Conservation (phyloP, 2,329 filamentous ascomycete species). For the Hypoxylon sp. region DNA sequence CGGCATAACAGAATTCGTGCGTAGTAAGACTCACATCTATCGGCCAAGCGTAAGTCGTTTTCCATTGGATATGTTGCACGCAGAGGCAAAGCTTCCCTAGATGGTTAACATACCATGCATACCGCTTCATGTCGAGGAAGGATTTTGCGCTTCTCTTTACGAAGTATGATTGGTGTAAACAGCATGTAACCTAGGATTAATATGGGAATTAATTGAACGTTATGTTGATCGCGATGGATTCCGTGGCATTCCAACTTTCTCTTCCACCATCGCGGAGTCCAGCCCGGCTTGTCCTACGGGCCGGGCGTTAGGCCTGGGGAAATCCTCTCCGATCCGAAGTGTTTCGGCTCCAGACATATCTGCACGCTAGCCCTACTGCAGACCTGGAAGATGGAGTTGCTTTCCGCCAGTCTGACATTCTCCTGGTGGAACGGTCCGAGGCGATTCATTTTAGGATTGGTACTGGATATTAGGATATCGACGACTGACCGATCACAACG, state of each 20-base stretch:
- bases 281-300: slow-evolving; percentile 22
- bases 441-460: no score
- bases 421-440: not conserved
- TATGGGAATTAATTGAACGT: not conserved
- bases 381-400: not conserved
- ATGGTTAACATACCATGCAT: not conserved
- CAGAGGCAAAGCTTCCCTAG: not conserved
- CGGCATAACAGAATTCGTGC: slow-evolving; percentile 10
- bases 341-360: slow-evolving; percentile 40
- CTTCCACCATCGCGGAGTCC: slow-evolving; percentile 3
- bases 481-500: not conserved
- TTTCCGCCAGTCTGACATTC: not conserved
- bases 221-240: slow-evolving; percentile 1
- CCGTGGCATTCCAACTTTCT: slow-evolving; percentile 1
- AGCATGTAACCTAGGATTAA: not conserved
- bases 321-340: slow-evolving; percentile 34
- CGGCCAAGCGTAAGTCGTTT: not conserved
- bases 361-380: slow-evolving; percentile 6
- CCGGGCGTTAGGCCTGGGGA: slow-evolving; percentile 14
- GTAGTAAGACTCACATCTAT: not conserved
- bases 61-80: not conserved
- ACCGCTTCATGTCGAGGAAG: not conserved
- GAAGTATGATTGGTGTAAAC: not conserved
- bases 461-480: not conserved
- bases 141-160: not conserved